phyloP scores from a whole-genome alignment of 164 flowering plant genomes.

The Nymphaea thermarum region DNA sequence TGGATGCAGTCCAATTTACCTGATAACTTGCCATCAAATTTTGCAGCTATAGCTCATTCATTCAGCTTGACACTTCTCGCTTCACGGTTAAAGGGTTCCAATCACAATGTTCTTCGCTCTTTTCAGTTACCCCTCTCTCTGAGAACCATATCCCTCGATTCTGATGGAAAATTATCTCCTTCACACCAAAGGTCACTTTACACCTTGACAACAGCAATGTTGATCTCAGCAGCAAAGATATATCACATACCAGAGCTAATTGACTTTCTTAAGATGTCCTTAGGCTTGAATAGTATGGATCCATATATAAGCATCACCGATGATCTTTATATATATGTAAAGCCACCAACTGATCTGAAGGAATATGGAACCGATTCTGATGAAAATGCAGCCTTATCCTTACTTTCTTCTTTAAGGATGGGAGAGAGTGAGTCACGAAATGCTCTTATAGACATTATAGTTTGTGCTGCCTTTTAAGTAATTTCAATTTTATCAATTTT shows the following conservation, averaged over 20 bases:
- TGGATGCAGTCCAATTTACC: conserved; percentile 78
- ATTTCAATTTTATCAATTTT: too few species aligned
- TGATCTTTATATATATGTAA: conserved; percentile 60
- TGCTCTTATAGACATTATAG: conserved; percentile 30
- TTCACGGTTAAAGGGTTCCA: conserved; percentile 26
- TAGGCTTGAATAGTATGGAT: conserved; percentile 32
- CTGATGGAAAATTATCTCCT: conserved; percentile 37
- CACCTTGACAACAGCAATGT: conserved; percentile 49
- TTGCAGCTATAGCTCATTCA: conserved; percentile 85
- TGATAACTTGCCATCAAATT: conserved; percentile 69
- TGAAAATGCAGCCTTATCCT: conserved; percentile 35
- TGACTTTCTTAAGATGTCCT: conserved; percentile 37
- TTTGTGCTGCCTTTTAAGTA: too few species aligned
- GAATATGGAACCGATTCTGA: conserved; percentile 57
- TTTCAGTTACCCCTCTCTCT: conserved; percentile 88
- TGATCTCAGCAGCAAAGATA: conserved; percentile 67
- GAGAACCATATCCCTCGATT: conserved; percentile 38
- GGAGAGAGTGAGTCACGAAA: conserved; percentile 29
- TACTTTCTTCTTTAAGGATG: conserved; percentile 31
- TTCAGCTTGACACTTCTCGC: conserved; percentile 59
- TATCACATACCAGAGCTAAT: conserved; percentile 41
- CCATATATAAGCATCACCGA: conserved; percentile 61
- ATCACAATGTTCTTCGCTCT: conserved; percentile 37
- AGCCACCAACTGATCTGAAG: conserved; percentile 42
- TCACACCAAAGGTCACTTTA: conserved; percentile 53